Conservation (phyloP, 768 basidiomycete species). For the Hypholoma sublateritium region DNA sequence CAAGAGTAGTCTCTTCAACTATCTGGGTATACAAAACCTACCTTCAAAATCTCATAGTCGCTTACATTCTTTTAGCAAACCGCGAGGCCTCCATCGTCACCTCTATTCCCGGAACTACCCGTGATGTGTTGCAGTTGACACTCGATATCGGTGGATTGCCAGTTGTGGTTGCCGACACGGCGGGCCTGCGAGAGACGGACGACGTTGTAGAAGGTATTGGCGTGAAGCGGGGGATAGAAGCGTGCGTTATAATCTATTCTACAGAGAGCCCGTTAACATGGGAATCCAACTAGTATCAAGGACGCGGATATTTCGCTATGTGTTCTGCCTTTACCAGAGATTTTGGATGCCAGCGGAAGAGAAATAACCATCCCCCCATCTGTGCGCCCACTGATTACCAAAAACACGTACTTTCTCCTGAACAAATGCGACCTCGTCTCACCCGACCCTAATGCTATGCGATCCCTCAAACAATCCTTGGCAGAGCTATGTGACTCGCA, state of each 20-base stretch:
- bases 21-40: slow-evolving; percentile 54
- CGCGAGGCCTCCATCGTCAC: slow-evolving; percentile 91
- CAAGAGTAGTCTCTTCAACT: slow-evolving; percentile 89
- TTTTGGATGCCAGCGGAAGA: slow-evolving; percentile 17
- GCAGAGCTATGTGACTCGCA: background rate
- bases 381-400: slow-evolving; percentile 47
- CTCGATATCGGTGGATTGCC: slow-evolving; percentile 89
- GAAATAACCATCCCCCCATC: slow-evolving; percentile 40
- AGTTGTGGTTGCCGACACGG: slow-evolving; percentile 81
- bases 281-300: slow-evolving; percentile 47
- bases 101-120: slow-evolving; percentile 82
- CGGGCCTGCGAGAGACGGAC: slow-evolving; percentile 70
- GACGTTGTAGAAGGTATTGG: slow-evolving; percentile 82
- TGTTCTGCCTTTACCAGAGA: slow-evolving; percentile 69
- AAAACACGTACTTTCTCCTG: slow-evolving; percentile 66
- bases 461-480: background rate
- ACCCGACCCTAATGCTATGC: background rate
- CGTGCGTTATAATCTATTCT: slow-evolving; percentile 44
- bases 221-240: slow-evolving; percentile 65
- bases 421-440: slow-evolving; percentile 73
- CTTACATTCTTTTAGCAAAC: slow-evolving; percentile 49
- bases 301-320: slow-evolving; percentile 75
- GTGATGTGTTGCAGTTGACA: slow-evolving; percentile 83
- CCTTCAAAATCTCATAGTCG: background rate
- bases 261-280: background rate